Conservation (phyloP, 768 basidiomycete species). For the Tephrocybe sp. region DNA sequence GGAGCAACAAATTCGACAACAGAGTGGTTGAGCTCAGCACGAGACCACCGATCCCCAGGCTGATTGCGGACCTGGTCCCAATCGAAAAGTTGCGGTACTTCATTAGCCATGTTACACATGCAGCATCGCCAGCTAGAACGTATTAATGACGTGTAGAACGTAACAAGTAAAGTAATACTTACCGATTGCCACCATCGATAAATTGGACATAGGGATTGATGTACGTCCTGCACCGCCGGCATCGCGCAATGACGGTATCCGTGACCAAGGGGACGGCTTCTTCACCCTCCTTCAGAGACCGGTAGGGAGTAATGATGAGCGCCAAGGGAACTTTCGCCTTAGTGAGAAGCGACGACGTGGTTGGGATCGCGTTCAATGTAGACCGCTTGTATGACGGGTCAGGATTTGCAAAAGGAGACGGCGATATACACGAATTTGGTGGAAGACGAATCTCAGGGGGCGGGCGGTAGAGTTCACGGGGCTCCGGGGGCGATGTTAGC, state of each 20-base stretch:
- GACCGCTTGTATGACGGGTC: constrained; percentile 89
- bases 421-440: constrained; percentile 76
- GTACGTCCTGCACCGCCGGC: constrained; percentile 92
- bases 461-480: constrained; percentile 71
- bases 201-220: constrained; percentile 98
- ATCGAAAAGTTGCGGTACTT: constrained; percentile 97
- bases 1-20: constrained; percentile 98
- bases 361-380: constrained; percentile 92
- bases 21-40: constrained; percentile 89
- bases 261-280: constrained; percentile 85
- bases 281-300: constrained; percentile 80
- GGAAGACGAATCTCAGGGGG: constrained; percentile 92
- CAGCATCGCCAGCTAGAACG: constrained; percentile 88
- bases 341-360: constrained; percentile 78
- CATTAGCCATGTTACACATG: constrained; percentile 98
- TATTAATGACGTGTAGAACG: no score
- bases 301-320: constrained; percentile 87
- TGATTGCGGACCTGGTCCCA: constrained; percentile 95
- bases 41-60: constrained; percentile 92
- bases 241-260: constrained; percentile 94
- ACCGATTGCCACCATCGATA: constrained; percentile 95
- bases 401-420: constrained; percentile 76
- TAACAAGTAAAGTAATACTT: constrained; percentile 22
- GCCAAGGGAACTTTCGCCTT: constrained; percentile 92
- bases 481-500: constrained; percentile 90